These are phyloP conservation scores for Phytophthora palmivora DNA, from an alignment of 352 stramenopile species.

Conservation along the genomic window DNA sequence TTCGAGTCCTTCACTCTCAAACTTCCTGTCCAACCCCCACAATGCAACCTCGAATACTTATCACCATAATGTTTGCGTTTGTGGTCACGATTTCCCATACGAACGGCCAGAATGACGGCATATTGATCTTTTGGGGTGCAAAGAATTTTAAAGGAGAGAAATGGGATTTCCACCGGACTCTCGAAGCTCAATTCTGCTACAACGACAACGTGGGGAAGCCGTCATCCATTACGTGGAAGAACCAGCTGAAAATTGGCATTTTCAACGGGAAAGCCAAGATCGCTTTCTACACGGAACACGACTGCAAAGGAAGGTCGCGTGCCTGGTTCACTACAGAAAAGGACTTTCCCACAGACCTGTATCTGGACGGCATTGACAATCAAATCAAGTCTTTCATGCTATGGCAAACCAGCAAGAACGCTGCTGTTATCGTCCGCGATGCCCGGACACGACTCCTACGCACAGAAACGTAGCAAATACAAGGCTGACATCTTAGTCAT, in stretches of 20 bases:
- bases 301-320: slow-evolving; percentile 22
- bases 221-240: slow-evolving; percentile 31
- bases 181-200: slow-evolving; percentile 33
- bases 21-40: neutral
- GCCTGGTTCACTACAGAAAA: slow-evolving; percentile 18
- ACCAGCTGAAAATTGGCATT: slow-evolving; percentile 10
- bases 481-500: neutral
- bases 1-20: slow-evolving; percentile 14
- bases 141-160: slow-evolving; percentile 29
- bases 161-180: slow-evolving; percentile 14
- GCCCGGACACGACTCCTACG: neutral
- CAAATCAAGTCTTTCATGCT: slow-evolving; percentile 38
- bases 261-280: slow-evolving; percentile 28
- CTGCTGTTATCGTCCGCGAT: slow-evolving; percentile 17
- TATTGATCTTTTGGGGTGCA: slow-evolving; percentile 22
- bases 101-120: slow-evolving; percentile 2
- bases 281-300: slow-evolving; percentile 32
- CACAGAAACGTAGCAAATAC: neutral
- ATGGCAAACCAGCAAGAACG: slow-evolving; percentile 10
- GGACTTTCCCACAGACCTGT: slow-evolving; percentile 26
- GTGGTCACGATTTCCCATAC: neutral
- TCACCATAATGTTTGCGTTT: neutral
- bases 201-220: slow-evolving; percentile 34
- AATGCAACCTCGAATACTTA: neutral
- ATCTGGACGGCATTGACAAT: slow-evolving; percentile 29